Evolutionary conservation across 2,329 filamentous ascomycete genomes (phyloP), one percentile per base, ranked within the genome.

Genomic region (Penicillium sp.): DNA sequence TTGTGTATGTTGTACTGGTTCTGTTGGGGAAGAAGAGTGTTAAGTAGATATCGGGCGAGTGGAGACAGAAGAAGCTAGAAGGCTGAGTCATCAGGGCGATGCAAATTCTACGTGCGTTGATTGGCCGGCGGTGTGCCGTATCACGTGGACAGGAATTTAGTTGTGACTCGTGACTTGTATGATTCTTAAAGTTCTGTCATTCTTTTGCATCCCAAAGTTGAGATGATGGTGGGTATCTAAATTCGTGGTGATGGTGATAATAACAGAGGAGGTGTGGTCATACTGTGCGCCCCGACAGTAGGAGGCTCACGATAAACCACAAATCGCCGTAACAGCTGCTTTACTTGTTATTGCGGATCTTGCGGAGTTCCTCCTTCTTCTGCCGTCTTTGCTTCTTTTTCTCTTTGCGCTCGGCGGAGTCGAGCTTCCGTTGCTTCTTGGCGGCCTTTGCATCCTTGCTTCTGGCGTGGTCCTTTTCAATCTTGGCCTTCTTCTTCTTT

Each of bases 311-410:
- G 3, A 16, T 8, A n/a, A n/a, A 24, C 11, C 35, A n/a, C 13
- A 14, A 14, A 24, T 24, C 22, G 20, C 7, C 2, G 35, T 8
- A 37, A 14, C 4, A 37, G 35, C 13, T 1, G 35, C 4, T n/a
- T 20, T 39, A 62, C 53, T 59, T 56, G 18, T 54, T 52, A 42
- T 62, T 60, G 31, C 56, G 63, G 16, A 67, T 63, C 37, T 64
- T 64, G 29, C 62, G 63, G 18, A 59, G 56, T 20, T 74, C 67
- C 60, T 78, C 74, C 54, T 69, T 69, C 49, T 68, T 67, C 27
- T 63, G 46, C 23, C 59, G 56, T 49, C 59, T 57, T 41, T 64
- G 57, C 46, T 61, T 58, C 34, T 63, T 60, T 24, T 54, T 50
- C 31, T 61, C 52, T 44, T 47, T 61, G 44, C 50, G 59, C 26